These are phyloP conservation scores for Clonostachys chloroleuca DNA, from an alignment of 2,329 filamentous ascomycete genomes.

Conservation along the genomic window DNA sequence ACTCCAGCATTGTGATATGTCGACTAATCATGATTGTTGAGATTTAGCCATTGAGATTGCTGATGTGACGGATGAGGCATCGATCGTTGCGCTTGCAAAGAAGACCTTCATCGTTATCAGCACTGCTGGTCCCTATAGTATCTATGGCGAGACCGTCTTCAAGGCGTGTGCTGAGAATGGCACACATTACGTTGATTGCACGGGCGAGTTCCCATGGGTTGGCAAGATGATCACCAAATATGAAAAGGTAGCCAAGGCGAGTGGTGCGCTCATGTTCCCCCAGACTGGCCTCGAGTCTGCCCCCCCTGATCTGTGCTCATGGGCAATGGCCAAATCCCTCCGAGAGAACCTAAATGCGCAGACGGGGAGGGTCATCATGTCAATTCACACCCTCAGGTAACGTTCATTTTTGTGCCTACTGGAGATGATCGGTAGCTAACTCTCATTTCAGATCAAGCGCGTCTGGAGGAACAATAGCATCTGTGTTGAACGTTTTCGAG, in stretches of 20 bases:
- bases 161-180: slow-evolving; percentile 58
- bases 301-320: slow-evolving; percentile 55
- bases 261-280: slow-evolving; percentile 55
- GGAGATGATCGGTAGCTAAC: background rate
- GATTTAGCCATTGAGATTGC: slow-evolving; percentile 46
- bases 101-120: slow-evolving; percentile 54
- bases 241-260: slow-evolving; percentile 42
- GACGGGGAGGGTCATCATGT: slow-evolving; percentile 50
- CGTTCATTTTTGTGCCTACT: slow-evolving; percentile 4
- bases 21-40: background rate
- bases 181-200: slow-evolving; percentile 62
- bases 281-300: slow-evolving; percentile 60
- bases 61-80: slow-evolving; percentile 35
- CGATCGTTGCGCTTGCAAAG: slow-evolving; percentile 43
- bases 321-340: slow-evolving; percentile 44
- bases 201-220: slow-evolving; percentile 56
- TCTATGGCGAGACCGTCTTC: slow-evolving; percentile 56
- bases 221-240: slow-evolving; percentile 58
- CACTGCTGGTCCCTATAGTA: slow-evolving; percentile 54
- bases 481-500: slow-evolving; percentile 57
- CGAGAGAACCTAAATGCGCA: slow-evolving; percentile 42
- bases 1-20: background rate
- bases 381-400: slow-evolving; percentile 35
- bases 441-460: slow-evolving; percentile 23
- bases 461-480: slow-evolving; percentile 66